Percentiles rank a stretch among this genome's conserved stretches.
phyloP scores from a whole-genome alignment of 192 early-diverging fungal species.

The Dissophora ornata region DNA sequence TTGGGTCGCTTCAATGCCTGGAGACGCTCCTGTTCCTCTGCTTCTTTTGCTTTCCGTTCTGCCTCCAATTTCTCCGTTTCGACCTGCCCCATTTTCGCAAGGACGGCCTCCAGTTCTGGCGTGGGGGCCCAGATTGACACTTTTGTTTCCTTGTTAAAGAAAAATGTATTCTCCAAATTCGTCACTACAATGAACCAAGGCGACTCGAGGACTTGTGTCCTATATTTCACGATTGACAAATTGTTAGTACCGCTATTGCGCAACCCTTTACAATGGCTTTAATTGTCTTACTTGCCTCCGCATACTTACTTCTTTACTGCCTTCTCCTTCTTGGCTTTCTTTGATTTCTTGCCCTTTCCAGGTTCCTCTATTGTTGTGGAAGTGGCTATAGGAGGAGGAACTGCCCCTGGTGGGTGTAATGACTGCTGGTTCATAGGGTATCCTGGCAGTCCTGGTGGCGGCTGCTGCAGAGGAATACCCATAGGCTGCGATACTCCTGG shows the following conservation, averaged over 20 bases:
- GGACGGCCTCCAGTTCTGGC: slow-evolving; percentile 63
- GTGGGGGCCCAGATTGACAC: slow-evolving; percentile 75
- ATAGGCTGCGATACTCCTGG: slow-evolving; percentile 31
- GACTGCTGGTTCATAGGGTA: slow-evolving; percentile 30
- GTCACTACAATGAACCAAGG: slow-evolving; percentile 82
- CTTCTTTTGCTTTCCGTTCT: slow-evolving; percentile 52
- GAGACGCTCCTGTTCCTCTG: slow-evolving; percentile 47
- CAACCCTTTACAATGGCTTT: too few species aligned
- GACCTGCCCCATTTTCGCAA: slow-evolving; percentile 63
- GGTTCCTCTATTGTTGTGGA: slow-evolving; percentile 2
- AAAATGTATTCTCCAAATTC: slow-evolving; percentile 78
- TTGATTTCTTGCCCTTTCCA: slow-evolving; percentile 46
- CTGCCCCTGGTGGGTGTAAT: slow-evolving; percentile 21
- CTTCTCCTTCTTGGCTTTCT: slow-evolving; percentile 59
- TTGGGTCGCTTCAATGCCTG: slow-evolving; percentile 26
- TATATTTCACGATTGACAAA: too few species aligned
- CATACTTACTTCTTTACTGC: slow-evolving; percentile 49
- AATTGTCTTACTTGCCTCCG: too few species aligned
- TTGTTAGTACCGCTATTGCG: too few species aligned
- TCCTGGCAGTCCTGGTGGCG: slow-evolving; percentile 20
- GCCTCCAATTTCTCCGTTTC: slow-evolving; percentile 41
- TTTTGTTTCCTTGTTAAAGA: slow-evolving; percentile 76
- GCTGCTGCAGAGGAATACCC: slow-evolving; percentile 33
- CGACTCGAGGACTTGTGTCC: slow-evolving; percentile 70
- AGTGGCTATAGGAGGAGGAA: slow-evolving; percentile 11